Base-by-base conservation (phyloP, 2,329 filamentous ascomycete genomes). In the Pseudogymnoascus sp. region DNA sequence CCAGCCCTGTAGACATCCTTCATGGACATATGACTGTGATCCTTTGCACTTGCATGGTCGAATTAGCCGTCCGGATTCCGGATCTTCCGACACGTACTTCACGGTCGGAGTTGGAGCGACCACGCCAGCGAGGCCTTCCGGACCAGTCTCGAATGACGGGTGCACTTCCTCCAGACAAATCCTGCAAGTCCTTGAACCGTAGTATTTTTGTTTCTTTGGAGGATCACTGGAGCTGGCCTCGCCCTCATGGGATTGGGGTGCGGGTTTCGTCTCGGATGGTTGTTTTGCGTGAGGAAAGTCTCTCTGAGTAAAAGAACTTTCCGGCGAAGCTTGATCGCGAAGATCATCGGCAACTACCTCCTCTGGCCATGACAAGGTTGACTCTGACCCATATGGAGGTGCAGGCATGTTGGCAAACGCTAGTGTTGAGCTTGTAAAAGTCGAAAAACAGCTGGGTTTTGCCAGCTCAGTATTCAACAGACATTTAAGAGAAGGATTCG, bases 1-100 rank as follows among this genome's bases (percentile, higher is more conserved):
- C 91, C 93, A 97, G 10, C 84, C 81, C 70, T 89, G 85, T 59
- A 99, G 81, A 72, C 95, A 99, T 31, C 87, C 89, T 75, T 97
- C 91, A 75, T 99, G 95, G 23, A 97, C 92, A 76, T 96, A 97
- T 77, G 90, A 90, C 69, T 93, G 90, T 40, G 90, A 91, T 61
- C 95, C 95, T 78, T 91, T 96, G 82, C 95, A 99, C 77, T 88
- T 87, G 81, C 95, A 99, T 37, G 95, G 95, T 62, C 89, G 89
- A 69, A 97, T 84, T 28, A 99, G 80, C 60, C 91, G 87, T 40
- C 91, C 91, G 31, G 89, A 82, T 67, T 88, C 82, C 5, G 86
- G 82, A 67, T 91, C 89, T 66, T 89, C 84, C 23, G 90, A 93
- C 61, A 87, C 82, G 71, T 96, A 96, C 18, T 81, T 80, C 53